phyloP scores from a whole-genome alignment of 371 early-diverging fungal genomes.

The Apophysomyces elegans region DNA sequence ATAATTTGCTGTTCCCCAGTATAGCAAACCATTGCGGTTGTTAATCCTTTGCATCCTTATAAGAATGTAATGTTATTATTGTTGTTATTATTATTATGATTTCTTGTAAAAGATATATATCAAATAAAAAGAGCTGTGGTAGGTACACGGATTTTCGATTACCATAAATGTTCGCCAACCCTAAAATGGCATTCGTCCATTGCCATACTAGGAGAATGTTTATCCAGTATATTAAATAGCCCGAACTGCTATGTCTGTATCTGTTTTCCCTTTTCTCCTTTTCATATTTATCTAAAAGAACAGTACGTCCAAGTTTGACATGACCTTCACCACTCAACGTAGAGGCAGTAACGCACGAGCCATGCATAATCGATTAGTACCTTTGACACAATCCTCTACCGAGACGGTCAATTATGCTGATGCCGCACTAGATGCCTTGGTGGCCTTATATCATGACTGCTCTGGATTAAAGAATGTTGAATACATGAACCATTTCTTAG shows the following conservation, averaged over 20 bases:
- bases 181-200: neutral
- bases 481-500: slow-evolving; percentile 11
- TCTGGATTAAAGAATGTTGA: slow-evolving; percentile 1
- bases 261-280: neutral
- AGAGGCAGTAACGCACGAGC: neutral
- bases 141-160: no score
- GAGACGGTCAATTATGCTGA: slow-evolving; percentile 10
- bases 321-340: neutral
- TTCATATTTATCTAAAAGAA: neutral
- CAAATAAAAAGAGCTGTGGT: no score
- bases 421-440: slow-evolving; percentile 21
- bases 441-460: slow-evolving; percentile 22
- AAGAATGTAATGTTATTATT: no score
- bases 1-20: no score
- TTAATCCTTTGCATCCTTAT: no score
- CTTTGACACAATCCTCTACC: slow-evolving; percentile 7
- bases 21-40: no score
- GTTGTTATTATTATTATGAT: no score
- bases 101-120: no score
- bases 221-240: slow-evolving; percentile 13
- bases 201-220: slow-evolving; percentile 28
- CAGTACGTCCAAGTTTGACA: neutral
- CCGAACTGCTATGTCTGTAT: slow-evolving; percentile 1
- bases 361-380: slow-evolving; percentile 13
- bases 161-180: no score